phyloP scores from a whole-genome alignment of 1,284 basidiomycete species.

The Cryptococcus hybrid region DNA sequence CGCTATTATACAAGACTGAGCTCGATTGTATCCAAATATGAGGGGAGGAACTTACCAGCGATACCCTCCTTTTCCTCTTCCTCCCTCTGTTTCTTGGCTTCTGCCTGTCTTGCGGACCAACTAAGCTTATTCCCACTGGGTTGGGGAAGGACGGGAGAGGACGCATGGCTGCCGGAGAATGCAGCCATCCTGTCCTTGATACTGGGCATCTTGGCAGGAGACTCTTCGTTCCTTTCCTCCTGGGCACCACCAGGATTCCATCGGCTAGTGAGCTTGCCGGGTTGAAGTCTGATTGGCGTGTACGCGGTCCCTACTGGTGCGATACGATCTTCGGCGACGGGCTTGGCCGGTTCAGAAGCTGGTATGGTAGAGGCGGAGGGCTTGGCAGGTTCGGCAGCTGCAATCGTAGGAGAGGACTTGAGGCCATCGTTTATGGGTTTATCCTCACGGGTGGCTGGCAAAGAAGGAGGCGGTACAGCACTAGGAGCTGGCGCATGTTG shows the following conservation, averaged over 20 bases:
- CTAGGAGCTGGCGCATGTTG: conserved; percentile 44
- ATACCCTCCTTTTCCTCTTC: conserved; percentile 73
- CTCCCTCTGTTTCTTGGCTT: conserved; percentile 76
- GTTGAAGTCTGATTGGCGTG: conserved; percentile 79
- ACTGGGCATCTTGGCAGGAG: conserved; percentile 33
- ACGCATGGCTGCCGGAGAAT: conserved; percentile 24
- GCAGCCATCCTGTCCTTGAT: conserved; percentile 44
- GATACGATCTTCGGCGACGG: conserved; percentile 72
- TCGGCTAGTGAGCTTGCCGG: conserved; percentile 75
- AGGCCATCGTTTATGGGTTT: conserved; percentile 47
- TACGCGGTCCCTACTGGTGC: conserved; percentile 80
- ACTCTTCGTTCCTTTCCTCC: conserved; percentile 39
- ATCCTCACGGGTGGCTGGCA: conserved; percentile 54
- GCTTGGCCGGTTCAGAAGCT: conserved; percentile 57
- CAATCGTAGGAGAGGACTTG: conserved; percentile 36
- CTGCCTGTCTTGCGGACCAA: conserved; percentile 84
- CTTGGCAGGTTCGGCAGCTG: conserved; percentile 19
- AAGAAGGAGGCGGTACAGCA: conserved; percentile 52
- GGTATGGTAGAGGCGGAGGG: conserved; percentile 19
- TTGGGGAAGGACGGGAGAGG: conserved; percentile 13
- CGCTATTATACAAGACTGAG: background rate
- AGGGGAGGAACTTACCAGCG: conserved; percentile 49
- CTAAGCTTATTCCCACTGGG: conserved; percentile 68
- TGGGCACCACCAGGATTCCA: conserved; percentile 62
- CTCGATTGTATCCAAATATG: conserved; percentile 27